Base-by-base conservation (phyloP, 768 basidiomycete genomes). In the Rhodotorula kratochvilovae region DNA sequence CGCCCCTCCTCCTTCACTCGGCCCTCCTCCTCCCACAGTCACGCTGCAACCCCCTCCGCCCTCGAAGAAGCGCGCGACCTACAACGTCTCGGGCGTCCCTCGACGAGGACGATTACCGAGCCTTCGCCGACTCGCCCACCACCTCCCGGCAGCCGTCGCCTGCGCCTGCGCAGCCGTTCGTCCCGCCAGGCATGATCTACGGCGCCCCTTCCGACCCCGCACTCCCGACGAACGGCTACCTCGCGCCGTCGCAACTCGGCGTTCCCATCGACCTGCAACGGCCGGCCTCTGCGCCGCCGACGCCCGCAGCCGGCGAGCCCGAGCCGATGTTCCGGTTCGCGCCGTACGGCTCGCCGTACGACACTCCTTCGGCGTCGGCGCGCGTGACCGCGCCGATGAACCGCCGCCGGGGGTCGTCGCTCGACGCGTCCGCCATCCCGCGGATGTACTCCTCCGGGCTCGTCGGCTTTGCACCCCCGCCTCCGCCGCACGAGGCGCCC, bases 71-170 rank as follows among this genome's bases (percentile, higher is more conserved):
- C 56, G 35, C 21, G 15, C 61, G 16, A 46, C 48, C 6, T 69
- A 69, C 67, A 65, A 64, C 50, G 58, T 72, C 33, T 54, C 64
- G 12, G 68, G 68, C 39, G 65, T 73, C 19, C n/a, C 58, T 66
- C n/a, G 59, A 19, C 51, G 68, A 69, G 7, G 64, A 62, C 16
- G 66, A 68, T 3, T 68, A 64, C 33, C 63, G 19, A 11, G 53
- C 39, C 21, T 61, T 51, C 63, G 48, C 46, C 21, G 33, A 45
- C 8, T 46, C 59, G 39, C 45, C 48, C 42, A 10, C 42, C 8
- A 1, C 16, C 23, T 13, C 13, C 23, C 63, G 39, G 43, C 42
- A 8, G 2, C 48, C 25, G 1, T 27, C 29, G 31, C n/a, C 35
- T 5, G 10, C 10, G 3, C 31, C 17, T 1, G 29, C 12, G 36